phyloP scores from a whole-genome alignment of 176 grass and related monocot genomes.

The Triticum timopheevii region DNA sequence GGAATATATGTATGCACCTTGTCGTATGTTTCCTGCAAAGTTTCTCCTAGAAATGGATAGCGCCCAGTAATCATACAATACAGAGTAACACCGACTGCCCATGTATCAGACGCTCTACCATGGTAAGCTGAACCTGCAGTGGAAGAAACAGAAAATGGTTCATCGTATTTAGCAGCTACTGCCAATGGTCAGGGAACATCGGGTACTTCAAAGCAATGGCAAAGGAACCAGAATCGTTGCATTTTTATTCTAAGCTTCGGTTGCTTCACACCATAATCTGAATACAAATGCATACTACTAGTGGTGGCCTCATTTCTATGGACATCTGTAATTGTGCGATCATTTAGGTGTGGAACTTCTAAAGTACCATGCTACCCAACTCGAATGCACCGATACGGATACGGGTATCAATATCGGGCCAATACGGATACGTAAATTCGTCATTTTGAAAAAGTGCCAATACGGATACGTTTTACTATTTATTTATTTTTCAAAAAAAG shows the following conservation, averaged over 20 bases:
- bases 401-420: too few relatives aligned
- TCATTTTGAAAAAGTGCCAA: too few relatives aligned
- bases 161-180: slow-evolving; percentile 13
- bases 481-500: too few relatives aligned
- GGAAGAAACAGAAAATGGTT: slow-evolving; percentile 5
- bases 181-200: slow-evolving; percentile 9
- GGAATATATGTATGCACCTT: slow-evolving; percentile 42
- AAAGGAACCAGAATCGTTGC: background rate
- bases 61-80: slow-evolving; percentile 60
- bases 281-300: background rate
- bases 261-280: background rate
- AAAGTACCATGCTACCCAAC: background rate
- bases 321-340: background rate
- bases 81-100: slow-evolving; percentile 84
- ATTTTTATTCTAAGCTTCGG: background rate
- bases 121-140: slow-evolving; percentile 64
- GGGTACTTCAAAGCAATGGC: background rate
- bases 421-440: too few relatives aligned
- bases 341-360: slow-evolving; percentile 18
- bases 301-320: background rate
- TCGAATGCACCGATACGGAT: too few relatives aligned
- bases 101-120: slow-evolving; percentile 70
- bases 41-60: slow-evolving; percentile 90
- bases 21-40: slow-evolving; percentile 75
- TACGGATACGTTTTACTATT: too few relatives aligned